Evolutionary conservation across 2,329 filamentous ascomycete genomes (phyloP), one percentile per base, ranked within the genome.

Genomic region (Penicillium corylophilum): DNA sequence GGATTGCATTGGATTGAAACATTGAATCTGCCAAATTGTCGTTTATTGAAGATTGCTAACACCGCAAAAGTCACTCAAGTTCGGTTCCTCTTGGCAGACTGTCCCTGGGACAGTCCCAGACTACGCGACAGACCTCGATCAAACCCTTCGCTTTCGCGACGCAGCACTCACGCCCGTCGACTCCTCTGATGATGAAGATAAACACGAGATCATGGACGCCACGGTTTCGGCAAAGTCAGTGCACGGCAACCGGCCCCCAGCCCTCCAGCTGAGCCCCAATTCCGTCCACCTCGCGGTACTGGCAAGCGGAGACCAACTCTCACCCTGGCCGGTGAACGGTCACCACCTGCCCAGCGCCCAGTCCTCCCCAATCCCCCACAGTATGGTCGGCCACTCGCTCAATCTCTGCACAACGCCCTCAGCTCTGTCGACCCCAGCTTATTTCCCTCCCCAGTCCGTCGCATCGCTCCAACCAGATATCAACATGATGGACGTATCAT

Each of bases 141-240:
- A 59, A 15, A 44, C 55, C 42, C 35, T 48, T 7, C 54, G 54
- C 10, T 57, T 61, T 24, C 54, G 58, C 35, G 46, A 63, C 26
- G 62, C 66, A 26, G 63, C 61, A 13, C 52, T 71, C n/a, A 74
- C 69, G 2, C 70, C 71, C 0, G 62, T 61, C 16, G 69, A 74
- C 31, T 70, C 71, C 1, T 71, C 67, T 9, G 68, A 71, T 22
- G 66, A 73, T 23, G 70, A 73, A 23, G 64, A 62, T 24, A 61
- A 60, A 26, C 48, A 22, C 8, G 20, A 56, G 39, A 42, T 58
- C 63, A 24, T 64, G 63, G 54, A 24, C 9, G 13, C 9, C 26
- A 28, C 12, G 4, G 26, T 31, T 28, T 24, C n/a, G 15, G 7
- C 13, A 15, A 46, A 38, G 9, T 15, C 15, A 8, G 38, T 7